Conservation (phyloP, 1,284 basidiomycete species). For the Apiotrichum porosum region DNA sequence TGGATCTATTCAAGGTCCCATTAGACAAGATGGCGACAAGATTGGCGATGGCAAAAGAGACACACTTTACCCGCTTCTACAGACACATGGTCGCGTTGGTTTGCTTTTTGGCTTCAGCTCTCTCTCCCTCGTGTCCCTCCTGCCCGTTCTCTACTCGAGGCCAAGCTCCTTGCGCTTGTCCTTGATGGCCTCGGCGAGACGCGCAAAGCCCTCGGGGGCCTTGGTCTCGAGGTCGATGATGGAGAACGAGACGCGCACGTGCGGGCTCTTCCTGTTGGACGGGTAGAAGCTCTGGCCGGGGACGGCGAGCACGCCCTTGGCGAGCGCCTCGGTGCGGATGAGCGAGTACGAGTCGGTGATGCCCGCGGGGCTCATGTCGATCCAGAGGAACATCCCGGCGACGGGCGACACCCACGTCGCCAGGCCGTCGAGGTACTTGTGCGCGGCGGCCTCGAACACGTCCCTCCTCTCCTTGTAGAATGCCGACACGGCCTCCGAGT, state of each 20-base stretch:
- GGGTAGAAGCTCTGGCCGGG: slow-evolving; percentile 74
- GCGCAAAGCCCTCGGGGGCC: slow-evolving; percentile 67
- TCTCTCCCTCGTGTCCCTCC: too few relatives aligned
- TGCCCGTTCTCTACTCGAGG: slow-evolving; percentile 13
- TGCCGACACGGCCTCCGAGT: slow-evolving; percentile 64
- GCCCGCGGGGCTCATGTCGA: slow-evolving; percentile 46
- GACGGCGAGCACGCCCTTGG: slow-evolving; percentile 78
- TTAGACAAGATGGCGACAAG: too few relatives aligned
- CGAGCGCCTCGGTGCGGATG: slow-evolving; percentile 71
- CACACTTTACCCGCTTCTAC: too few relatives aligned
- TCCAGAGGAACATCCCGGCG: slow-evolving; percentile 90
- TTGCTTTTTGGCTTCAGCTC: too few relatives aligned
- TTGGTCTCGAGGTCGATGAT: slow-evolving; percentile 61
- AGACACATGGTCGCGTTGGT: too few relatives aligned
- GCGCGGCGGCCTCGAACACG: slow-evolving; percentile 75
- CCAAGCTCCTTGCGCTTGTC: slow-evolving; percentile 28
- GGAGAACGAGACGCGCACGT: slow-evolving; percentile 76
- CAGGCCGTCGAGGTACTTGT: slow-evolving; percentile 66
- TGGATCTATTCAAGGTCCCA: too few relatives aligned
- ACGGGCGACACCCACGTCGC: slow-evolving; percentile 80
- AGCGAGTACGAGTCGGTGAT: slow-evolving; percentile 65
- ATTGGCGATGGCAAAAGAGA: too few relatives aligned
- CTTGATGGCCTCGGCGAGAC: slow-evolving; percentile 62
- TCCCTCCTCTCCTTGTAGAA: slow-evolving; percentile 73
- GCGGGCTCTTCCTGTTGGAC: slow-evolving; percentile 60